Base-by-base conservation (phyloP, 2,329 filamentous ascomycete genomes). In the Calycina marina region DNA sequence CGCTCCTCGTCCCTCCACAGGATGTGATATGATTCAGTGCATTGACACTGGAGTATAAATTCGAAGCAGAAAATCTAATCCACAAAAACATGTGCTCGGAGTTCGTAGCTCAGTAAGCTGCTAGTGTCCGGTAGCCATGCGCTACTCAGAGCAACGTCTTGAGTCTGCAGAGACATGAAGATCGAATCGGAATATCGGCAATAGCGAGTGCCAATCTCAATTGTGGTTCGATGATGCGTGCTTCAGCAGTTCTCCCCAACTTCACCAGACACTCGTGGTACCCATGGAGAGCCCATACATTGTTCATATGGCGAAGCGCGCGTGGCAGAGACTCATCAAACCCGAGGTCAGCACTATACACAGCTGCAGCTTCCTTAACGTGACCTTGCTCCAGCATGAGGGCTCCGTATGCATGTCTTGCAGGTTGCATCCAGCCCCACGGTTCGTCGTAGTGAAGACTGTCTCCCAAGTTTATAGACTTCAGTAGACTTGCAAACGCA, bases 351-450 rank as follows among this genome's bases (percentile, higher is more conserved):
- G 69, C 71, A 13, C 54, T 57, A 40, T 80, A 81, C 1, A 72
- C 63, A 1, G 48, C 58, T 2, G 62, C 54, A 0, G 75, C 73
- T 30, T 76, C 59, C 14, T 66, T 60, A 0, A 67, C 56, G n/a
- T 56, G 57, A 0, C 66, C 70, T 45, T 78, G 76, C 47, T 84
- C 78, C 9, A 81, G 59, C 17, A 81, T 50, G 3, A 85, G 57
- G 0, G 77, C 78, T 1, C 72, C 77, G 31, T 76, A 76, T 0
- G 77, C 77, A 50, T 84, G 78, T 3, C 77, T 61, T 0, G 71
- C 68, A 0, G 78, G 78, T 47, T 80, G 74, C 77, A 84, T 82
- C 77, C 78, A 84, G 0, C 74, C 75, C 77, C 77, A 83, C 0
- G 79, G 79, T 49, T 85, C 79, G 30, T 77, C 73, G 39, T 80